phyloP scores from a whole-genome alignment of 225 moss, liverwort and hornwort genomes.

The Polytrichum formosum region DNA sequence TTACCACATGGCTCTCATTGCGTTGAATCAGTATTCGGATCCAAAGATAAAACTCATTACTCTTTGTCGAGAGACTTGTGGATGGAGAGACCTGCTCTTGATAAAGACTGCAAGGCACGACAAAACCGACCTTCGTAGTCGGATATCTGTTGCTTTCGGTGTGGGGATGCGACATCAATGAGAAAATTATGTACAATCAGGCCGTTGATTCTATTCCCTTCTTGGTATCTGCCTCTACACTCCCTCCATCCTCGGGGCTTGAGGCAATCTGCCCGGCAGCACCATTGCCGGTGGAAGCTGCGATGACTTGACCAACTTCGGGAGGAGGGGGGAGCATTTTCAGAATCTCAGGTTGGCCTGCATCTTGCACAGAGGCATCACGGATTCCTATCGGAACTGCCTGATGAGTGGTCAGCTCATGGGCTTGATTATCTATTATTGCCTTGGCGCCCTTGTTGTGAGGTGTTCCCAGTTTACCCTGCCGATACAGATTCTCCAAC shows the following conservation, averaged over 20 bases:
- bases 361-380: slow-evolving; percentile 27
- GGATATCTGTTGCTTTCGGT: no score
- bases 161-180: no score
- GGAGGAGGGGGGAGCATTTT: slow-evolving; percentile 60
- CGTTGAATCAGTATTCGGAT: no score
- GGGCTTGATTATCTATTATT: slow-evolving; percentile 8
- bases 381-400: slow-evolving; percentile 43
- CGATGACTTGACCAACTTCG: slow-evolving; percentile 43
- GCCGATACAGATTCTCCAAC: slow-evolving; percentile 81
- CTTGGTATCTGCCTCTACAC: slow-evolving; percentile 50
- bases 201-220: slow-evolving; percentile 58
- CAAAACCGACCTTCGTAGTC: no score
- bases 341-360: slow-evolving; percentile 47
- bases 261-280: slow-evolving; percentile 72
- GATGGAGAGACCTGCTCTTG: no score
- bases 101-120: no score
- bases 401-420: slow-evolving; percentile 66
- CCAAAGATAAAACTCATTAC: no score
- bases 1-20: no score
- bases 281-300: slow-evolving; percentile 33
- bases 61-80: no score
- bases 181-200: slow-evolving; percentile 7
- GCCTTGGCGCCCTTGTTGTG: slow-evolving; percentile 64
- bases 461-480: slow-evolving; percentile 78
- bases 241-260: slow-evolving; percentile 91